Evolutionary conservation across 768 basidiomycete genomes (phyloP), one percentile per base, ranked within the genome.

Genomic region (Boletus reticulatus): DNA sequence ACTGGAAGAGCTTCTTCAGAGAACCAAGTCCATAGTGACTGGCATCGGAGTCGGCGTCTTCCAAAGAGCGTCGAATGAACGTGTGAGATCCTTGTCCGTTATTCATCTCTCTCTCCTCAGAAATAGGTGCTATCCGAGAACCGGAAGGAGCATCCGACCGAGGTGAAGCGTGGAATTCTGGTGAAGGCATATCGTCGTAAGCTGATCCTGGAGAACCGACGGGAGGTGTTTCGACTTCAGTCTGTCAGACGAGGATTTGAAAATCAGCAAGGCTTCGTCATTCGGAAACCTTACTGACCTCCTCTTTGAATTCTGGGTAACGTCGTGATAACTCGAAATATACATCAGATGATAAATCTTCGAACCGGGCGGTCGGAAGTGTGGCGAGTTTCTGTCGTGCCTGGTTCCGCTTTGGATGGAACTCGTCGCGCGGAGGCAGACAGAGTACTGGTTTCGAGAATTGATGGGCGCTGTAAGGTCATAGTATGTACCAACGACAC

Each of bases 391-490:
- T 98, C 74, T 98, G 96, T 39, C 96, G 83, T 1, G 96, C 96
- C 74, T 97, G 96, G 69, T 98, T 98, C 47, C 97, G 87, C 73
- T 98, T 99, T 10, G 96, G 95, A 73, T 98, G 97, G 69, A 98
- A 98, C 60, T 98, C 96, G 53, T 90, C 85, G 53, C 92, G 84
- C 4, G 94, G 84, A 24, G 94, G 93, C 20, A 99, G 82, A 75
- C 94, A 98, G 39, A 94, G 88, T 32, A 88, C 92, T 92, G 59
- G 52, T 63, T 58, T 66, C 57, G 41, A 50, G 48, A 48, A 60
- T 45, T 27, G 53, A 57, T 56, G 57, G 53, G 58, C 41, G 32
- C 50, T 49, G 43, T 44, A 42, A 41, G 46, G 55, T 50, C 53
- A 56, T 22, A 43, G 24, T 12, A 42, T 56, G 45, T n/a, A 52